These are phyloP conservation scores for Diutina sp. DNA, from an alignment of 1,139 yeast species.

Conservation along the genomic window DNA sequence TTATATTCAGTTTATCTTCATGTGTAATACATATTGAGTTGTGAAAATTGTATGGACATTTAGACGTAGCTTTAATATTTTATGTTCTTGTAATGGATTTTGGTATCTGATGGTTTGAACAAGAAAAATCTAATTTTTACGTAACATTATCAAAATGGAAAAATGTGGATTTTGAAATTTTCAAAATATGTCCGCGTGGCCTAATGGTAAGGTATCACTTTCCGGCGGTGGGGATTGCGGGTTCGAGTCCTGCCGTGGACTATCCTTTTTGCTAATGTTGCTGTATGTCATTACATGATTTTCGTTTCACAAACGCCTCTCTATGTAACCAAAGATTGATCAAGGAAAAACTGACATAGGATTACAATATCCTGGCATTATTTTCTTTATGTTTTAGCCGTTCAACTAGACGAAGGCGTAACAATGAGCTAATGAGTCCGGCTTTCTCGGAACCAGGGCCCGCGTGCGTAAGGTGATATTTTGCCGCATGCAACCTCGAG, in stretches of 20 bases:
- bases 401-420: neutral
- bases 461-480: neutral
- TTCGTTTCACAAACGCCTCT: neutral
- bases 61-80: too few relatives aligned
- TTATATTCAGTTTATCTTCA: too few relatives aligned
- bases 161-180: too few relatives aligned
- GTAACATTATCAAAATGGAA: too few relatives aligned
- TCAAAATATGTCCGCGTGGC: conserved; percentile 3
- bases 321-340: too few relatives aligned
- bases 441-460: neutral
- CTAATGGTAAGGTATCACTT: conserved; percentile 2
- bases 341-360: too few relatives aligned
- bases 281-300: neutral
- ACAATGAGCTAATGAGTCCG: neutral
- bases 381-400: neutral
- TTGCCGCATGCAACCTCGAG: neutral
- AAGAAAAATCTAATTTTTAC: too few relatives aligned
- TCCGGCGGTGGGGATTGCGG: conserved; percentile 3
- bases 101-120: too few relatives aligned
- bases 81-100: neutral
- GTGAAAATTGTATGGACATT: too few relatives aligned
- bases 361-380: too few relatives aligned
- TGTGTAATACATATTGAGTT: too few relatives aligned
- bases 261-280: neutral
- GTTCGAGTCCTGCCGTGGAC: conserved; percentile 3